Evolutionary conservation across 1,139 yeast genomes (phyloP).

Genomic region (Torulaspora pretoriensis): DNA sequence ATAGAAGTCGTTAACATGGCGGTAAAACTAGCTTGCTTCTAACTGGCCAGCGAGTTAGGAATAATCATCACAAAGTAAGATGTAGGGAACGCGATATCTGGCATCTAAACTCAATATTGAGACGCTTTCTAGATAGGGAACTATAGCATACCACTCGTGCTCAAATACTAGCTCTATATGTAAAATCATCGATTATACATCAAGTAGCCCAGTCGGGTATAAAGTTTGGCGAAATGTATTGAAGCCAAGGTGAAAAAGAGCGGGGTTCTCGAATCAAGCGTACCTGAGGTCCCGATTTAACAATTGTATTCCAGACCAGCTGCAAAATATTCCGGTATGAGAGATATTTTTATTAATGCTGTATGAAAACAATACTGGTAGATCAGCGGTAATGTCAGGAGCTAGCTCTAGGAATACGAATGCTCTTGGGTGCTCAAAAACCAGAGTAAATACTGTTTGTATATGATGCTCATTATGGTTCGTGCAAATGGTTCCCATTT

Average conservation of each 20-base stretch:
- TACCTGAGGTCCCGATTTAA: no score
- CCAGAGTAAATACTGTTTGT: constrained; percentile 50
- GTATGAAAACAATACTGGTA: constrained; percentile 63
- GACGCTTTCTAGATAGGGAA: no score
- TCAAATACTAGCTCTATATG: no score
- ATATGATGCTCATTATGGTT: constrained; percentile 30
- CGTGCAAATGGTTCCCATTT: no score
- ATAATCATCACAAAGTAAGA: constrained; percentile 39
- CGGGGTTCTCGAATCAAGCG: no score
- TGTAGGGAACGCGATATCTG: no score
- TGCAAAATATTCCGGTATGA: no score
- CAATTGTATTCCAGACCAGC: constrained; percentile 40
- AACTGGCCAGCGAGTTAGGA: constrained; percentile 50
- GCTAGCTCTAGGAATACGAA: constrained; percentile 42
- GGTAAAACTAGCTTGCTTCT: constrained; percentile 42
- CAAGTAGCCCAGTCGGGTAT: constrained; percentile 26
- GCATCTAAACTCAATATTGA: no score
- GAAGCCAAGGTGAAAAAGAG: background rate
- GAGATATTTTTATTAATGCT: constrained; percentile 33
- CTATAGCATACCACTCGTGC: no score
- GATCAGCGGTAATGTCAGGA: constrained; percentile 73
- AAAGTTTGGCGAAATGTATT: constrained; percentile 13
- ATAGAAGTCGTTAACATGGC: constrained; percentile 43
- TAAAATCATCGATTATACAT: constrained; percentile 31
- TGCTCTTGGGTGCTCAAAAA: constrained; percentile 44